phyloP scores from a whole-genome alignment of 352 stramenopile genomes.

The Phytopythium montanum region DNA sequence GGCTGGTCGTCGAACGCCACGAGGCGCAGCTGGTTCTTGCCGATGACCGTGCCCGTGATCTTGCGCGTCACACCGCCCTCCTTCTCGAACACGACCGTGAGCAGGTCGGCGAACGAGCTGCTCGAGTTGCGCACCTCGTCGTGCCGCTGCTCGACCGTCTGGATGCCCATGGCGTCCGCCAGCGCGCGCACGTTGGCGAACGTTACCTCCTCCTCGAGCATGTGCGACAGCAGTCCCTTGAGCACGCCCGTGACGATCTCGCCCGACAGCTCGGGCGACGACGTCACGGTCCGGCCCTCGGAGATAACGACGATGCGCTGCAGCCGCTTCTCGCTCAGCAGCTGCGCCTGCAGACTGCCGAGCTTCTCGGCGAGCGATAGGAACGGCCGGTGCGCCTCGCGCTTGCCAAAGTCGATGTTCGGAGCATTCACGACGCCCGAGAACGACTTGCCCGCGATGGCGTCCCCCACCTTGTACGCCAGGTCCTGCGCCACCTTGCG shows the following conservation, averaged over 20 bases:
- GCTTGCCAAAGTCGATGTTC: constrained; percentile 85
- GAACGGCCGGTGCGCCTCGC: constrained; percentile 79
- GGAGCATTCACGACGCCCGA: constrained; percentile 95
- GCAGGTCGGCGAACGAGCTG: constrained; percentile 86
- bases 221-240: constrained; percentile 89
- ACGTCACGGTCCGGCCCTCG: constrained; percentile 79
- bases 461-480: constrained; percentile 90
- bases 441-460: constrained; percentile 91
- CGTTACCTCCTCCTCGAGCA: constrained; percentile 91
- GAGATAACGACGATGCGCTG: constrained; percentile 71
- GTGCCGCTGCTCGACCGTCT: constrained; percentile 89
- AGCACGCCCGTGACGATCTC: constrained; percentile 87
- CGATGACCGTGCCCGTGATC: constrained; percentile 90
- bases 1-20: constrained; percentile 86
- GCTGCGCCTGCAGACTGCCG: constrained; percentile 81
- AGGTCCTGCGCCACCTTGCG: constrained; percentile 89
- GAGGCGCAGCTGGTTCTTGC: constrained; percentile 82
- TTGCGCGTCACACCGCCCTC: constrained; percentile 76
- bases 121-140: constrained; percentile 51
- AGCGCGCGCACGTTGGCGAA: constrained; percentile 86
- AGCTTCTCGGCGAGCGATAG: constrained; percentile 91
- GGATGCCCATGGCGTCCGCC: constrained; percentile 87
- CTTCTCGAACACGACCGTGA: constrained; percentile 91
- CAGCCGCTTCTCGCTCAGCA: constrained; percentile 73
- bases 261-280: constrained; percentile 65